phyloP scores from a whole-genome alignment of 768 basidiomycete species.

The Pluteus cervinus region DNA sequence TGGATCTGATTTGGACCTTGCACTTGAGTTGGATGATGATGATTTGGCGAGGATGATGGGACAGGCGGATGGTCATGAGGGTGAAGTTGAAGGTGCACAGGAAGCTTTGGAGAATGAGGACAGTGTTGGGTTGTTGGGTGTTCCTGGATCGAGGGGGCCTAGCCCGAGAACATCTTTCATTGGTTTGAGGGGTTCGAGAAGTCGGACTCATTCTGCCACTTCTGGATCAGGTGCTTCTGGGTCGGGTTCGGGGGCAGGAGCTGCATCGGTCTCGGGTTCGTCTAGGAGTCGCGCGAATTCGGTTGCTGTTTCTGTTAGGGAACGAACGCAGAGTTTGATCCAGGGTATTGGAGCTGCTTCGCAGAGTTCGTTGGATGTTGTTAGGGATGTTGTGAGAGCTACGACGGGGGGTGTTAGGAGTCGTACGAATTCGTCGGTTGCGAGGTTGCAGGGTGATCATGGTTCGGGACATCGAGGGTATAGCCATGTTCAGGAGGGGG shows the following conservation, averaged over 20 bases:
- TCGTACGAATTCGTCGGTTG: slow-evolving; percentile 65
- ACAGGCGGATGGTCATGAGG: slow-evolving; percentile 29
- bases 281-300: slow-evolving; percentile 38
- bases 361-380: slow-evolving; percentile 53
- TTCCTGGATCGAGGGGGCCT: slow-evolving; percentile 24
- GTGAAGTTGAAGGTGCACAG: slow-evolving; percentile 44
- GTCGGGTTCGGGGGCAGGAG: slow-evolving; percentile 23
- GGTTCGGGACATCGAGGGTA: slow-evolving; percentile 7
- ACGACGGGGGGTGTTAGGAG: slow-evolving; percentile 25
- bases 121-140: slow-evolving; percentile 46
- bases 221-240: slow-evolving; percentile 20
- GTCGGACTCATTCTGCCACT: slow-evolving; percentile 20
- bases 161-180: slow-evolving; percentile 44
- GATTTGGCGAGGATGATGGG: slow-evolving; percentile 9
- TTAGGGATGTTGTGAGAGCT: slow-evolving; percentile 28
- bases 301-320: slow-evolving; percentile 44
- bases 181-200: slow-evolving; percentile 30
- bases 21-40: slow-evolving; percentile 3
- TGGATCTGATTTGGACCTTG: too few species aligned
- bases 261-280: slow-evolving; percentile 17
- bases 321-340: slow-evolving; percentile 60
- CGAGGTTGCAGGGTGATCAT: slow-evolving; percentile 53
- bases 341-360: slow-evolving; percentile 59
- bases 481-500: slow-evolving; percentile 4
- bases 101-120: slow-evolving; percentile 63